Evolutionary conservation across 2,329 filamentous ascomycete genomes (phyloP).

Genomic region (Paecilomyces niveus): DNA sequence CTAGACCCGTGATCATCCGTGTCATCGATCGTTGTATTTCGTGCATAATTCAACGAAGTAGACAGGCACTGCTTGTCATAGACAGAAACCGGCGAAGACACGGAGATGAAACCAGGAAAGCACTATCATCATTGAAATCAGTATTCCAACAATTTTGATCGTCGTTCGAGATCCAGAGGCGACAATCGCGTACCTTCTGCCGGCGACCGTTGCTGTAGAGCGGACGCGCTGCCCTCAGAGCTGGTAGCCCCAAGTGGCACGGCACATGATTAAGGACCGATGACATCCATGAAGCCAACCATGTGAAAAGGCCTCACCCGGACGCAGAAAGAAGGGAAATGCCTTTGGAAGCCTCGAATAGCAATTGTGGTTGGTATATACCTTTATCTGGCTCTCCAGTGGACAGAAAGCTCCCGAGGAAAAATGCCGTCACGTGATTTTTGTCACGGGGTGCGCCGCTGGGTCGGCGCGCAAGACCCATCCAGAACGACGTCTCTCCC

Average conservation of each 20-base stretch:
- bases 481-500: constrained; percentile 15
- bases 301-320: constrained; percentile 10
- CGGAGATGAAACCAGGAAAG: not conserved
- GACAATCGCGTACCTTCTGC: constrained; percentile 16
- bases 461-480: constrained; percentile 21
- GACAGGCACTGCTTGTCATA: not conserved
- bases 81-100: not conserved
- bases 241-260: constrained; percentile 28
- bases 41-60: not conserved
- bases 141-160: not conserved
- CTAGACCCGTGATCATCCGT: constrained; percentile 2
- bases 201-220: constrained; percentile 14
- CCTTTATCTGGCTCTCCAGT: not conserved
- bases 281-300: constrained; percentile 37
- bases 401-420: constrained; percentile 11
- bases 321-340: constrained; percentile 3
- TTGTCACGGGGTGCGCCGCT: constrained; percentile 23
- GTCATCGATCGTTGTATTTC: not conserved
- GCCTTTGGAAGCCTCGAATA: not conserved
- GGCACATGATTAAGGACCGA: constrained; percentile 32
- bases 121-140: constrained; percentile 7
- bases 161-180: not conserved
- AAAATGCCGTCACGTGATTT: constrained; percentile 25
- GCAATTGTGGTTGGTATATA: not conserved
- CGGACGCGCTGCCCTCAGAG: constrained; percentile 27